phyloP scores from a whole-genome alignment of 139 green algal species.

The Penium margaritaceum region DNA sequence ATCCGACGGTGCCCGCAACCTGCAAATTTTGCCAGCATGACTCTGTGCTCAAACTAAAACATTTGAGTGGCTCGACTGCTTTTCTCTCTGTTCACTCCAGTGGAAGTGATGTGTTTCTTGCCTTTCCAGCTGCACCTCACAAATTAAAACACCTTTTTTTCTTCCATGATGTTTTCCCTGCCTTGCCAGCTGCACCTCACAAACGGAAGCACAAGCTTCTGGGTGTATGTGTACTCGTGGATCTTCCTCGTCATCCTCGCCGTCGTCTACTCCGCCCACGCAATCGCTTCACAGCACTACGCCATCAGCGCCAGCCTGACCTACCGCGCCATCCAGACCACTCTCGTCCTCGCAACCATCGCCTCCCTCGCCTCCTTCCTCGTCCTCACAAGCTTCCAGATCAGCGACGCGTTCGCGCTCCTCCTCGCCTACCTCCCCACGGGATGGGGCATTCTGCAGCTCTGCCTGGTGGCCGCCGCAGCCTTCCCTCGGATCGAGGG shows the following conservation, averaged over 20 bases:
- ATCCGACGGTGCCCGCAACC: too few species aligned
- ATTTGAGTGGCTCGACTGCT: neutral
- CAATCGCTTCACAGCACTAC: too few species aligned
- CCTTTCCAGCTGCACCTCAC: neutral
- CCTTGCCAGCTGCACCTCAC: slow-evolving; percentile 14
- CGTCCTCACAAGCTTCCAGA: slow-evolving; percentile 7
- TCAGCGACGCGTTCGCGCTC: slow-evolving; percentile 8
- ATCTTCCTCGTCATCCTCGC: neutral
- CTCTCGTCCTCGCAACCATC: slow-evolving; percentile 3
- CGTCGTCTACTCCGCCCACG: too few species aligned
- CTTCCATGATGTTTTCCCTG: too few species aligned
- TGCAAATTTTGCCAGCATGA: too few species aligned
- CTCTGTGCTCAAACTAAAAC: neutral
- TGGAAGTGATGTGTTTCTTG: neutral
- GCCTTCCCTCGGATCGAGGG: neutral
- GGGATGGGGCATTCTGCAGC: slow-evolving; percentile 26
- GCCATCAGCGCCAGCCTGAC: neutral
- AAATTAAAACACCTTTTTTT: neutral
- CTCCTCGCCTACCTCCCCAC: slow-evolving; percentile 33
- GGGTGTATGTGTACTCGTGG: slow-evolving; percentile 37
- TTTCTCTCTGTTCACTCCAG: neutral
- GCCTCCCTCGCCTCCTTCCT: neutral
- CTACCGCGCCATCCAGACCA: slow-evolving; percentile 13
- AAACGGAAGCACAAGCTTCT: slow-evolving; percentile 9
- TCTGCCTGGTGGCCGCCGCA: neutral